Percentiles rank a stretch among this genome's conserved stretches.
phyloP scores from a whole-genome alignment of 1,139 yeast species.

The Ogataea hybrid region DNA sequence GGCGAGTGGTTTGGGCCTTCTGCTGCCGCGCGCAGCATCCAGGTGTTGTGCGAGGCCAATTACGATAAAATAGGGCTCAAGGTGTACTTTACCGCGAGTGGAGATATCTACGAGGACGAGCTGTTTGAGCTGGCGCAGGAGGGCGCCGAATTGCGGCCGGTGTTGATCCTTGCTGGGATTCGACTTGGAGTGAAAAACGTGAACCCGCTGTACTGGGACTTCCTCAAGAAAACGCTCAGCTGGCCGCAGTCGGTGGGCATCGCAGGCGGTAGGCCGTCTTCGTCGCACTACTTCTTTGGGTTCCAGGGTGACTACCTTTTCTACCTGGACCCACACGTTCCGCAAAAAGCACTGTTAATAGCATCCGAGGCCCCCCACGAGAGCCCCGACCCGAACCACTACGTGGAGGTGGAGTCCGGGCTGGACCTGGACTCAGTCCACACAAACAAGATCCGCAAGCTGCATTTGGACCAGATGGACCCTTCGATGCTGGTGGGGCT shows the following conservation, averaged over 20 bases:
- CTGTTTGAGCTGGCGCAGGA: slow-evolving; percentile 29
- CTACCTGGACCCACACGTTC: slow-evolving; percentile 88
- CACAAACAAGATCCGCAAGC: slow-evolving; percentile 54
- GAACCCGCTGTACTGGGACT: slow-evolving; percentile 70
- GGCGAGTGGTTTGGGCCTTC: slow-evolving; percentile 99
- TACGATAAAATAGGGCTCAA: slow-evolving; percentile 37
- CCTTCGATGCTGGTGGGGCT: slow-evolving; percentile 97
- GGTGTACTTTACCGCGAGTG: slow-evolving; percentile 61
- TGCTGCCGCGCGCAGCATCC: slow-evolving; percentile 74
- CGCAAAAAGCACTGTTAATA: slow-evolving; percentile 46
- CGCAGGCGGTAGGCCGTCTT: slow-evolving; percentile 95
- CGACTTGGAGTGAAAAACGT: slow-evolving; percentile 79
- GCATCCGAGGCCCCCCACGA: slow-evolving; percentile 15
- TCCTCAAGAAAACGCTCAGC: slow-evolving; percentile 55
- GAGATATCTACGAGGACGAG: slow-evolving; percentile 72
- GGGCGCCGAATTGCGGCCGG: slow-evolving; percentile 37
- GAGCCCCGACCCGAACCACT: slow-evolving; percentile 17
- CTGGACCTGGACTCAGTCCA: slow-evolving; percentile 49
- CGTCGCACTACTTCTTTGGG: slow-evolving; percentile 91
- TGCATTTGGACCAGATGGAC: slow-evolving; percentile 69
- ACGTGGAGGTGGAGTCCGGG: slow-evolving; percentile 20
- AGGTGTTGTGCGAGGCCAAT: slow-evolving; percentile 44
- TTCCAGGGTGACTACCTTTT: slow-evolving; percentile 66
- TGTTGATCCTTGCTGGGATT: slow-evolving; percentile 72
- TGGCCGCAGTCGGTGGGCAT: slow-evolving; percentile 78